Evolutionary conservation across 345 rosid genomes (phyloP).

Genomic region (Lepidium didymum): DNA sequence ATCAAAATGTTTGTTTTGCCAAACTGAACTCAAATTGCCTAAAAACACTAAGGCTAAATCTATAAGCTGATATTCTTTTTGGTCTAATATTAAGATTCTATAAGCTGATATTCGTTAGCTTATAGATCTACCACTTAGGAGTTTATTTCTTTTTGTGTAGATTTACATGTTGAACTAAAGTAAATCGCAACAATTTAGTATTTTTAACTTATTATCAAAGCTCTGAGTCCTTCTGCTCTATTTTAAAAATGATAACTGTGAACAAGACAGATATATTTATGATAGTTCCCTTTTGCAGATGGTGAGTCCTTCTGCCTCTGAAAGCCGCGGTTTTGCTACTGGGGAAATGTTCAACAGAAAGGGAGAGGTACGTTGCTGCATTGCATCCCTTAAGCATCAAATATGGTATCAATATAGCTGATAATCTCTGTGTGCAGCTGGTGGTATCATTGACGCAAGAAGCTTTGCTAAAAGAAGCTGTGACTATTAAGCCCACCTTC

Average conservation of each 20-base stretch:
- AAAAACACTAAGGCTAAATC: background rate
- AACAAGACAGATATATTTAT: background rate
- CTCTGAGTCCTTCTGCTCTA: background rate
- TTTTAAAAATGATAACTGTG: background rate
- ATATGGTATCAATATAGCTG: background rate
- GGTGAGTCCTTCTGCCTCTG: conserved; percentile 43
- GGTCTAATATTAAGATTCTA: too few species aligned
- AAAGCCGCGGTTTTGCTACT: conserved; percentile 56
- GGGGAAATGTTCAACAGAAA: conserved; percentile 73
- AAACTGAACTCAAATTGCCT: background rate
- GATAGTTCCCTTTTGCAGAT: conserved; percentile 32
- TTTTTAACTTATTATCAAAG: background rate
- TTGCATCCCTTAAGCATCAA: background rate
- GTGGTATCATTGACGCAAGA: conserved; percentile 68
- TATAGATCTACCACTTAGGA: background rate
- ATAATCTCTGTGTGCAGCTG: conserved; percentile 39
- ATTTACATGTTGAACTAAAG: background rate
- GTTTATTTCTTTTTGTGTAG: background rate
- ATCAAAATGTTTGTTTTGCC: background rate
- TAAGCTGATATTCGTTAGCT: background rate
- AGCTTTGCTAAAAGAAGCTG: conserved; percentile 52
- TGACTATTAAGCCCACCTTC: conserved; percentile 23
- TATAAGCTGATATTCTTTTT: background rate
- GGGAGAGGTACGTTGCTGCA: conserved; percentile 56
- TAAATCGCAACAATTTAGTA: background rate